Evolutionary conservation across 1,139 yeast species (phyloP), one percentile per base, ranked within the genome.

Genomic region (Nadsonia starkeyi-henricii): DNA sequence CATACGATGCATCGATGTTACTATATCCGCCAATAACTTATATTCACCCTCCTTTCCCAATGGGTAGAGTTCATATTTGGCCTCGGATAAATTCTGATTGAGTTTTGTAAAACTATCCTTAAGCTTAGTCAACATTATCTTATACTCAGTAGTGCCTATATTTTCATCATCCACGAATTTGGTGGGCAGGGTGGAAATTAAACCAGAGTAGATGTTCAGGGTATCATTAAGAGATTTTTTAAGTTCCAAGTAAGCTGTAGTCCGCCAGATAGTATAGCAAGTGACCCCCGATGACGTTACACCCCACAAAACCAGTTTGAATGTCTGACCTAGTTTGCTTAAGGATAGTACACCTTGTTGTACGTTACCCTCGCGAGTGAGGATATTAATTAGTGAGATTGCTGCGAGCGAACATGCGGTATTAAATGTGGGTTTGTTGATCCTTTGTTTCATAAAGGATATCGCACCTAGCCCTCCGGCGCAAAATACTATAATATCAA

Each of bases 401-500:
- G 85, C 78, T 0, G 93, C 86, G 48, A 85, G 67, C 0, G 88
- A 78, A 57, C 93, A 81, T 0, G 95, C 91, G 17, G 91, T 84
- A 56, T 82, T 83, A 61, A 84, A 84, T 0, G 85, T 80, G 36
- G 78, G 83, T 57, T 75, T 78, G 54, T 75, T 75, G 48, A 83
- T 75, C 53, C 74, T 71, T 57, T 81, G 86, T 56, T 85, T 85
- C 71, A 77, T 72, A 57, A 72, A 81, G 1, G 91, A 82, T 23
- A 85, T 73, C 8, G 73, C 53, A 0, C 93, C 93, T 43, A 84
- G 66, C 0, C 85, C 77, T 64, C 63, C 52, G 74, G 79, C 58
- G 73, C 76, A 47, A 71, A 69, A 66, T 7, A 66, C 54, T 2
- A 78, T 50, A 46, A 85, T 68, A 57, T 81, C 83, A 33, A 81